Base-by-base conservation (phyloP, 495 filamentous ascomycete species). In the Annulohypoxylon moriforme region DNA sequence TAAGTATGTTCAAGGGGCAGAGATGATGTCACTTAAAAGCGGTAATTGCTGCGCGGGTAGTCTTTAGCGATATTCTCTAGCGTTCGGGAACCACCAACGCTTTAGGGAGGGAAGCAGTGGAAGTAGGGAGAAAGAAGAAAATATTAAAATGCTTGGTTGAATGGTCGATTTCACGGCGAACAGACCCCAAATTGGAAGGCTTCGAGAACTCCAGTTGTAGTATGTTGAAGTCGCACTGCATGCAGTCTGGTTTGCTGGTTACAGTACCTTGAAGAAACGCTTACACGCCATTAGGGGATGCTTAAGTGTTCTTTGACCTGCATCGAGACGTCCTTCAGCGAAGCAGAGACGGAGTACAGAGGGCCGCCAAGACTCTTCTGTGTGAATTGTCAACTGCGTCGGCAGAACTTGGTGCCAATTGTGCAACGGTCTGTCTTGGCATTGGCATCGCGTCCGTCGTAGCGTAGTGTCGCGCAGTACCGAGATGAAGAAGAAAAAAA, bases 121-220 rank as follows among this genome's bases (percentile, higher is more conserved):
- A 46, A 64, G 22, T 20, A 47, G 49, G 11, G 46, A 33, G 27
- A 62, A 46, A 13, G 24, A 56, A 18, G 40, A 40, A 53, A 44
- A 71, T 10, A 22, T 53, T 59, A 59, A 57, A 44, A 49, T 22
- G 47, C 22, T 18, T 64, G 60, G 62, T 56, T 22, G 49, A 64
- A 73, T 77, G 75, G 72, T 70, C 69, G 55, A 59, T 36, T 71
- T 57, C 34, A 66, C 75, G 75, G 75, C 69, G 47, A 70, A 69
- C 53, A 73, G 60, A 46, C 31, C 75, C 67, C 52, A 56, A 77
- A 70, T 68, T 57, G 75, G 75, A 77, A 77, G 75, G 75, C 75
- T 77, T 77, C 75, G 72, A 77, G 75, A 77, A 77, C 65, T 60
- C 52, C 55, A 60, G 68, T 66, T 62, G 72, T 71, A 69, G 66